Evolutionary conservation across 148 eudicot genomes (phyloP), one percentile per base, ranked within the genome.

Genomic region (Limonium bicolor): DNA sequence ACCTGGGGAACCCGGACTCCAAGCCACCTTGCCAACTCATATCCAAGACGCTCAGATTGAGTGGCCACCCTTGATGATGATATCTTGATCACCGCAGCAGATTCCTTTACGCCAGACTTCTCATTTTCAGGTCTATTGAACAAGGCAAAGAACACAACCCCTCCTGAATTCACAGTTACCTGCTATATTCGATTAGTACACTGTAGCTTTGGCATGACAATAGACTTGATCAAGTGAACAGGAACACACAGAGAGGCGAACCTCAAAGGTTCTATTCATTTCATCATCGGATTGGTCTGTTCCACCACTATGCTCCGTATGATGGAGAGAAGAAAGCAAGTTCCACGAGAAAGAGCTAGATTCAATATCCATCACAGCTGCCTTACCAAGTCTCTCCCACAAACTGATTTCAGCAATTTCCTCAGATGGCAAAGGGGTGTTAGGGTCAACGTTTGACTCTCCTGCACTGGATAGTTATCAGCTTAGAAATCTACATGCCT

Each of bases 131-230:
- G 69, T 54, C 53, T 71, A 76, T 69, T 81, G 52, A 92, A 92
- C 16, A 92, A 56, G 3, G 88, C 95, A 62, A 92, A 92, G 74
- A 92, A 92, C 35, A 92, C 99, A 44, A 92, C 95, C 60, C 99
- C 99, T n/a, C 99, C 95, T 22, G 99, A 92, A 76, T 92, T 85
- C 45, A 92, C 95, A 38, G 95, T 92, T 32, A 92, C 95, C 99
- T 92, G 55, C 29, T 55, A 46, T 29, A 46, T 43, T 51, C 41
- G 56, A 55, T 50, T 41, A 48, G 17, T 42, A 40, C 6, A 40
- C 22, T 40, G 20, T 17, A 10, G 37, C 20, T 22, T 28, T 15
- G 28, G 29, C 48, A 43, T 43, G n/a, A n/a, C n/a, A n/a, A n/a
- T n/a, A n/a, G n/a, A n/a, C n/a, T n/a, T n/a, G n/a, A n/a, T n/a